Conservation (phyloP, 1,284 basidiomycete species). For the Malassezia japonica region DNA sequence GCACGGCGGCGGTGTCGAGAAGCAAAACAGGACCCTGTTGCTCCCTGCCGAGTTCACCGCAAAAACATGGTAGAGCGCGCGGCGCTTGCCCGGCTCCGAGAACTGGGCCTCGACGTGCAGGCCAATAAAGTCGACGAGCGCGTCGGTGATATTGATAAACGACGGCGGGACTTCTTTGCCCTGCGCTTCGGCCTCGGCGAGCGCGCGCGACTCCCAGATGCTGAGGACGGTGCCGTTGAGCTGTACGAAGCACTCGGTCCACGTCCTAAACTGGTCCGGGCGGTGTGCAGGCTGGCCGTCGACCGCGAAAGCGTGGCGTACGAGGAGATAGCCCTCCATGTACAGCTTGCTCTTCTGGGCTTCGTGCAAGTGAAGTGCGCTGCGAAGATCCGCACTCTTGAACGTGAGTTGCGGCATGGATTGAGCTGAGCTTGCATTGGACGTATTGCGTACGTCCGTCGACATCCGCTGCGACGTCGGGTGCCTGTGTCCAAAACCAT, state of each 20-base stretch:
- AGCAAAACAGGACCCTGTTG: slow-evolving; percentile 73
- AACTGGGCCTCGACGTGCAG: slow-evolving; percentile 53
- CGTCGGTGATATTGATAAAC: slow-evolving; percentile 77
- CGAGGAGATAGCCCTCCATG: slow-evolving; percentile 47
- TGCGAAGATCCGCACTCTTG: slow-evolving; percentile 41
- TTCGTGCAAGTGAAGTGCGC: slow-evolving; percentile 40
- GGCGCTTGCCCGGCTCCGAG: slow-evolving; percentile 51
- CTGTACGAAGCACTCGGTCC: slow-evolving; percentile 59
- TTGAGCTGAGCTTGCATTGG: slow-evolving; percentile 24
- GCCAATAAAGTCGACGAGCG: slow-evolving; percentile 56
- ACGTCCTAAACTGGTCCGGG: slow-evolving; percentile 29
- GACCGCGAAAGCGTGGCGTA: slow-evolving; percentile 36
- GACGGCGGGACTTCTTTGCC: slow-evolving; percentile 73
- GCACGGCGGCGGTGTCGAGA: slow-evolving; percentile 32
- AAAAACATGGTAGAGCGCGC: slow-evolving; percentile 61
- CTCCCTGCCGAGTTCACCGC: slow-evolving; percentile 89
- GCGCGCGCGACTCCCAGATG: slow-evolving; percentile 75
- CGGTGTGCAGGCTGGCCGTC: slow-evolving; percentile 40
- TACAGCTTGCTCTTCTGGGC: slow-evolving; percentile 42
- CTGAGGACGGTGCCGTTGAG: slow-evolving; percentile 84
- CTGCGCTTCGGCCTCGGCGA: slow-evolving; percentile 67
- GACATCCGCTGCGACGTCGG: slow-evolving; percentile 8
- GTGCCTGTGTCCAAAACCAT: slow-evolving; percentile 16
- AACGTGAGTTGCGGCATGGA: slow-evolving; percentile 36
- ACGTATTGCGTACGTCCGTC: slow-evolving; percentile 26